A percentile compares a stretch with the other conserved stretches of the same genome.
Conservation (phyloP, 78 protist species). For the Dictyostelium intermedium region DNA sequence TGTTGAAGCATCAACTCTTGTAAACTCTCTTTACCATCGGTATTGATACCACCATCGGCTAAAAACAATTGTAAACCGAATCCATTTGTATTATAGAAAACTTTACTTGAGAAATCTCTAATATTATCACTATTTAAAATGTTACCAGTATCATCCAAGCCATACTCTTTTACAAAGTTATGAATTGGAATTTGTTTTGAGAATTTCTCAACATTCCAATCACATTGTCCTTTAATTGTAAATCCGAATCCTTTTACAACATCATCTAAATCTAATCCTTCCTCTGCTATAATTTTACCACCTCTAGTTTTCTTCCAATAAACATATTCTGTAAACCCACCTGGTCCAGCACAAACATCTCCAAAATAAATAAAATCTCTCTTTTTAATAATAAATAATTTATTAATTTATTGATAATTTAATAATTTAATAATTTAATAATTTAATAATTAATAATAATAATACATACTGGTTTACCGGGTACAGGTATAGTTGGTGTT, state of each 20-base stretch:
- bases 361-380: conserved; percentile 58
- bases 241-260: conserved; percentile 68
- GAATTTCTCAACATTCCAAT: conserved; percentile 84
- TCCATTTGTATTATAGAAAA: conserved; percentile 56
- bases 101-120: conserved; percentile 40
- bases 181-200: conserved; percentile 70
- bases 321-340: conserved; percentile 94
- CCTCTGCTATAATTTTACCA: neutral
- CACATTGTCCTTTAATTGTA: conserved; percentile 84
- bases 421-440: neutral
- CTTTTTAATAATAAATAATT: neutral
- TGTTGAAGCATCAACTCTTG: conserved; percentile 85
- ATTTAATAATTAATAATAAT: neutral
- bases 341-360: conserved; percentile 94
- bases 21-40: conserved; percentile 81
- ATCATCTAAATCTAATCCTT: neutral
- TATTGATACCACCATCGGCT: conserved; percentile 90
- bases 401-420: neutral
- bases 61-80: conserved; percentile 83
- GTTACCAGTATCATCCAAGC: conserved; percentile 81
- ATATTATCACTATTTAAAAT: conserved; percentile 77
- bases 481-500: neutral
- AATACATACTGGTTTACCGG: neutral
- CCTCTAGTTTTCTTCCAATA: conserved; percentile 81
- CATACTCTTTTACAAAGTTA: conserved; percentile 85